Base-by-base conservation (phyloP, 164 flowering plant species). In the Annona cherimola region DNA sequence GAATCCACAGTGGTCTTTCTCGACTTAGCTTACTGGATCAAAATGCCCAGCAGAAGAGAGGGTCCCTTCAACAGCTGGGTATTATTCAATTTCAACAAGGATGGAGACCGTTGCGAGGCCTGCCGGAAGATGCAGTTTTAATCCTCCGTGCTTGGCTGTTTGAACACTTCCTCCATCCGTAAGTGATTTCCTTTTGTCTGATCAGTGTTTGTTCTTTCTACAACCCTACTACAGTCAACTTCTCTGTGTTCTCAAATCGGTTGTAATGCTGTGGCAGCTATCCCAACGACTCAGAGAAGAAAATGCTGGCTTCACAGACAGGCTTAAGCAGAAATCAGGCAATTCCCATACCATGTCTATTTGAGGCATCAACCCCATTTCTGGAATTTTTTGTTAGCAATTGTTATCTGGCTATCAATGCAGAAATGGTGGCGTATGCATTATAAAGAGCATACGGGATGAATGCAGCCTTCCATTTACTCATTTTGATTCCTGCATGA, bases 111-210 rank as follows among this genome's bases (percentile, higher is more conserved):
- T 85, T 90, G 63, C 81, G 94, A 77, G 98, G 98, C 5, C 78
- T 94, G 71, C 98, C 96, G 0, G 98, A 94, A 74, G 85, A 85
- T n/a, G 90, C 96, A 39, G 94, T 92, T 11, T 82, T 85, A 0
- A 83, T 89, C 42, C 93, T 94, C 45, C 92, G 97, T 3, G 72
- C 96, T 60, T 94, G 98, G 98, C 94, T 94, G 39, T 94, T 94
- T 74, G 97, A 89, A 76, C 97, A 92, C 79, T 90, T 94, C 61
- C 90, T 94, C 41, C 93, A 94, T 74, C 98, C 98, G 97, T 91
- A 84, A 71, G 90, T 76, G 12, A 67, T 72, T 75, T 46, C 2
- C 69, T 1, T 69, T 18, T 3, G 6, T 35, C 40, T 57, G 55
- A 26, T n/a, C 1, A 60, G 41, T 45, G 3, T 43, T 46, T 57